Evolutionary conservation across 2,329 filamentous ascomycete species (phyloP), one percentile per base, ranked within the genome.

Genomic region (Podosphaera fusca): DNA sequence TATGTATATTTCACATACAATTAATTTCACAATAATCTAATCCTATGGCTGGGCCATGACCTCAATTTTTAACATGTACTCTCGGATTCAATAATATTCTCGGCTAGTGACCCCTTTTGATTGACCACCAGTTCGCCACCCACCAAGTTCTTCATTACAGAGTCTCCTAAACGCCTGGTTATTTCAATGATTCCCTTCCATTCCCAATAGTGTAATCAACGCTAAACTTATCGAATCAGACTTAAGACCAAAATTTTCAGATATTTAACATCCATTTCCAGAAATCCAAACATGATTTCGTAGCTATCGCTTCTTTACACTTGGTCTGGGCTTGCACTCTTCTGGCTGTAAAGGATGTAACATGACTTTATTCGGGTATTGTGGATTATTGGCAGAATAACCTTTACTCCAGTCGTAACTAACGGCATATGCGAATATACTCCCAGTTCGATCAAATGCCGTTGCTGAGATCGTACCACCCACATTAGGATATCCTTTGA

Each of bases 371-470:
- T 80, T 85, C 7, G 85, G 80, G 59, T 80, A 81, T 62, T 76
- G 77, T 58, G 81, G 80, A 33, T 75, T 92, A 71, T 96, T 96
- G 62, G 75, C 79, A 61, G 85, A 80, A 72, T 90, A 95, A 14
- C 92, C 92, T 74, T 98, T 96, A 72, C 85, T 88, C 92, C 92
- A 98, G 72, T 98, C 92, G 69, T 98, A 98, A 68, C 87, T 88
- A 53, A 95, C 80, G 33, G 89, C 87, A 64, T 92, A 92, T 14
- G 86, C 86, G 67, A 92, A 92, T 65, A 90, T 87, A 67, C 71
- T 82, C 56, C 92, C 92, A 58, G 76, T 84, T 64, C 81, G 80
- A 73, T 89, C 94, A 75, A 98, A 98, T n/a, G 81, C 85, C 1
- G 89, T 95, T 31, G 86, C 78, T 6, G 85, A 85, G 72, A 98